Evolutionary conservation across 2,329 filamentous ascomycete species (phyloP).

Genomic region (Sporothrix dimorphospora): DNA sequence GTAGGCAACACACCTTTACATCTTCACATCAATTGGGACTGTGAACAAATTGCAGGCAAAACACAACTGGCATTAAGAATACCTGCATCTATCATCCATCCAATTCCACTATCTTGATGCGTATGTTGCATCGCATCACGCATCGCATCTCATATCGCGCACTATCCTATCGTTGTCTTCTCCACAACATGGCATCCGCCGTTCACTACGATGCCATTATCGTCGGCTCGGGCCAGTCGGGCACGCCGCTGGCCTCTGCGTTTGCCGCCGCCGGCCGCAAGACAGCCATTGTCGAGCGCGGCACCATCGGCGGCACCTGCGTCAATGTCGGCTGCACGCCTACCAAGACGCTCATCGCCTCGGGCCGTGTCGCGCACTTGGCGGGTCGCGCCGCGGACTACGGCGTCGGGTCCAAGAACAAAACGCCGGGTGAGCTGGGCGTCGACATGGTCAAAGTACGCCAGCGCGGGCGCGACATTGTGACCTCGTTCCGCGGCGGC

Average conservation of each 20-base stretch:
- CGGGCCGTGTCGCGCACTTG: constrained; percentile 53
- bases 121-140: neutral
- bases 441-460: constrained; percentile 55
- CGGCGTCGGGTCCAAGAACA: constrained; percentile 43
- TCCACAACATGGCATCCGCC: constrained; percentile 17
- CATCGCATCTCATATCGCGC: neutral
- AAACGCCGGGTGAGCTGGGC: constrained; percentile 37
- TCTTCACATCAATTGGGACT: neutral
- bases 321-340: constrained; percentile 57
- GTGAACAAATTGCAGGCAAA: neutral
- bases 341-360: constrained; percentile 61
- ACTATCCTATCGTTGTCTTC: neutral
- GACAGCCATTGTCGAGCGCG: constrained; percentile 52
- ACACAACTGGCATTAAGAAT: neutral
- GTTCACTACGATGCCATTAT: constrained; percentile 48
- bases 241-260: constrained; percentile 53
- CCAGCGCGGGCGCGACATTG: constrained; percentile 58
- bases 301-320: constrained; percentile 56
- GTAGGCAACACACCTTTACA: neutral
- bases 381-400: constrained; percentile 48
- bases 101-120: neutral
- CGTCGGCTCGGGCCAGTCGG: constrained; percentile 57
- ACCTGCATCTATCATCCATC: neutral
- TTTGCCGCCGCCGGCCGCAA: constrained; percentile 50
- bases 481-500: constrained; percentile 52